phyloP scores from a whole-genome alignment of 2,329 filamentous ascomycete genomes.

The Fusarium secorum region DNA sequence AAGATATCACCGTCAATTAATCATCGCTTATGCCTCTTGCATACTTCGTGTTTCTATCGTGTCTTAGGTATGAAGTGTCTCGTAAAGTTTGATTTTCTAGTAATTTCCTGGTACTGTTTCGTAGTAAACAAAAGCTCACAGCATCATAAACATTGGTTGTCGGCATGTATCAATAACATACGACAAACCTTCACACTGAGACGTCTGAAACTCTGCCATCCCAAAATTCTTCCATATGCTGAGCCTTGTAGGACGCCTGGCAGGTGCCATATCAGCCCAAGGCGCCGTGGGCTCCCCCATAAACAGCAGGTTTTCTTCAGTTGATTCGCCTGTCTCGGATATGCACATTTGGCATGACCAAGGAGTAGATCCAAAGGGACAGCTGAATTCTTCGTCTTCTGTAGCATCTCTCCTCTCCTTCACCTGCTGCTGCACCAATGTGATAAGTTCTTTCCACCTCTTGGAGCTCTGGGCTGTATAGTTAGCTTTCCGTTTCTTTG shows the following conservation, averaged over 20 bases:
- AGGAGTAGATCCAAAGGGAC: constrained; percentile 8
- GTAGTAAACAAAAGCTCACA: background rate
- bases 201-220: background rate
- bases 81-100: background rate
- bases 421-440: background rate
- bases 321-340: background rate
- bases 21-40: background rate
- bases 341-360: constrained; percentile 16
- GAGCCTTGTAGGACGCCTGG: background rate
- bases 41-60: background rate
- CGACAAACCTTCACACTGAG: background rate
- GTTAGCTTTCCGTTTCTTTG: background rate
- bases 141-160: constrained; percentile 26
- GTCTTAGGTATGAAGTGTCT: background rate
- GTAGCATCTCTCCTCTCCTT: background rate
- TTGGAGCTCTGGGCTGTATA: background rate
- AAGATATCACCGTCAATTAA: background rate
- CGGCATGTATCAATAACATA: constrained; percentile 18
- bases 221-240: background rate
- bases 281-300: background rate
- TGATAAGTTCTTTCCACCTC: background rate
- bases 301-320: background rate
- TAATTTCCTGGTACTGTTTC: background rate
- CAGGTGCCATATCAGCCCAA: background rate
- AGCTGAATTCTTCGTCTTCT: background rate